Base-by-base conservation (phyloP, 1,139 yeast species). In the Cylindricascospora bacillispora region DNA sequence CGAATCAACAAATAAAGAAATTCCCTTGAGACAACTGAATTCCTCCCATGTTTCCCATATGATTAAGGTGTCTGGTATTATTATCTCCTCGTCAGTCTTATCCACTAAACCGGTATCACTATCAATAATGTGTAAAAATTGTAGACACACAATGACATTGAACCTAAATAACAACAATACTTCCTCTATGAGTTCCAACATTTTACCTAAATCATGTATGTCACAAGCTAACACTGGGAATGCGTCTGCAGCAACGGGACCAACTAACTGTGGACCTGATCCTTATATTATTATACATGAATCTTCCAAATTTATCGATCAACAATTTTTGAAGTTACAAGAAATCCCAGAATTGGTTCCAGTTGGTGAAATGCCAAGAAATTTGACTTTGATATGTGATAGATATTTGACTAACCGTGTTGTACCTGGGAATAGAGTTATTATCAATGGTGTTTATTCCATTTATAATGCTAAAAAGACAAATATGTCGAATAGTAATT, bases 281-380 rank as follows among this genome's bases (percentile, higher is more conserved):
- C 98, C 99, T 1, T 92, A 85, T 47, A 73, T 82, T 22, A 80
- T 92, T 38, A 89, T 83, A 24, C 98, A 89, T 54, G 97, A 89
- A 52, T 81, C 83, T 50, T 85, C 95, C 1, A 64, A 71, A 12
- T 92, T 86, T 52, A 79, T 89, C 34, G 98, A 92, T 56, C 97
- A 92, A 54, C 99, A 92, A 56, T 75, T 80, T 15, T 66, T 92
- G 48, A 92, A 92, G 53, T 65, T 92, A 32, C 99, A 89, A 54
- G 99, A 89, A 52, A 69, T 93, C 11, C 97, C 98, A 10, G 98
- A 89, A 54, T 80, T 82, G 78, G 97, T 89, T 1, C 99, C 98
- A 2, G 94, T 89, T 13, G 98, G 99, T 39, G 99, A 89, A 60
- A 79, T 89, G 86, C 99, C 99, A 10, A 73, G 99, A 44, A 94